Evolutionary conservation across 257 asterid genomes (phyloP), one percentile per base, ranked within the genome.

Genomic region (Coffea eugenioides): DNA sequence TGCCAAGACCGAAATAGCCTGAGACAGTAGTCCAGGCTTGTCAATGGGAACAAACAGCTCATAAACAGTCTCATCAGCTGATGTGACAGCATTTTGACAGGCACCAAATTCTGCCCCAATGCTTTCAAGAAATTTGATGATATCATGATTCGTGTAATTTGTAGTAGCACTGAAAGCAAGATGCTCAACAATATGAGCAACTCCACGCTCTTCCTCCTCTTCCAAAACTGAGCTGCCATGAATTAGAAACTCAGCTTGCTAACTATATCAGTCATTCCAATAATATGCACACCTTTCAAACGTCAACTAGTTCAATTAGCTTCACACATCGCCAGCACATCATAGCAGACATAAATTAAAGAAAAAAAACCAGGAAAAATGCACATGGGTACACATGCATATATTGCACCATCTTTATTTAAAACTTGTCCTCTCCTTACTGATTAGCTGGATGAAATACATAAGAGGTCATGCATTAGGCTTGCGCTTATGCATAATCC

Each of bases 161-260:
- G 90, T 86, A 75, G 98, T 94, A 79, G 97, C 97, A 88, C 98
- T 94, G 85, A 94, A 94, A 77, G 97, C 97, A 74, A 94, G 92
- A 89, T 94, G 98, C 96, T 94, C 98, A 82, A 93, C 90, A 81
- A 94, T 89, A 83, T 94, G 98, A 88, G 97, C 98, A 82, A 94
- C 97, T 82, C 97, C 98, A 76, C 98, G 97, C 89, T 94, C 98
- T 69, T 91, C 97, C 82, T 94, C 97, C 86, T 94, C 98, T 85
- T 94, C 98, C 80, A 94, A 88, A 88, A 93, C 97, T 88, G 98
- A 94, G 88, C 98, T 94, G 98, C 87, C 90, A 88, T 76, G 62
- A 85, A 86, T 82, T 86, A 85, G 87, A 75, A 66, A 77, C 82
- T 77, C 78, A 80, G 85, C 84, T 87, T 74, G 82, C 27, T 12